These are phyloP conservation scores for Sphagnum tenellum DNA, from an alignment of 225 moss, liverwort and hornwort species.

Conservation along the genomic window DNA sequence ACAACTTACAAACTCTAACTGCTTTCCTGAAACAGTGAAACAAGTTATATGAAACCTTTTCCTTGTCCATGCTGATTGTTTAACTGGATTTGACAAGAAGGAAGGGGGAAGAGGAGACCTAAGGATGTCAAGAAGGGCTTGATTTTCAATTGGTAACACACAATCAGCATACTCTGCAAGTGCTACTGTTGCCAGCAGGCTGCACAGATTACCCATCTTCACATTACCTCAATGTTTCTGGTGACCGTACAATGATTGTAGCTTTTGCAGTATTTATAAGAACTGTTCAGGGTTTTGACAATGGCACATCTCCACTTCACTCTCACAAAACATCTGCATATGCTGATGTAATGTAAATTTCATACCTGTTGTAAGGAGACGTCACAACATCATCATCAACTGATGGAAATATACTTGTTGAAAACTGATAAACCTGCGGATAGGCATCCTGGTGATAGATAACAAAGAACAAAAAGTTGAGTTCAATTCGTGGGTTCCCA, in stretches of 20 bases:
- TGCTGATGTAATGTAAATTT: neutral
- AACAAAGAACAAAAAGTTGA: too few relatives aligned
- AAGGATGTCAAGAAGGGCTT: conserved; percentile 74
- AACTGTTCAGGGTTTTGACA: too few relatives aligned
- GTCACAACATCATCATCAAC: conserved; percentile 86
- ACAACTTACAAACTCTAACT: neutral
- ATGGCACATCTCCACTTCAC: neutral
- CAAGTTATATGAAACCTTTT: too few relatives aligned
- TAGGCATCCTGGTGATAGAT: conserved; percentile 51
- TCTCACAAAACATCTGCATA: neutral
- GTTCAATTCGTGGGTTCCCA: too few relatives aligned
- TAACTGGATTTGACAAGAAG: neutral
- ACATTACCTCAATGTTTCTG: too few relatives aligned
- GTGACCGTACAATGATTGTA: too few relatives aligned
- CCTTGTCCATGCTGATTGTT: too few relatives aligned
- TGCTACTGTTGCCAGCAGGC: conserved; percentile 58
- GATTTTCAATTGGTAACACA: conserved; percentile 87
- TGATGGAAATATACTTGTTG: conserved; percentile 76
- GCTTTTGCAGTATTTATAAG: too few relatives aligned
- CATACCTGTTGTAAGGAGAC: conserved; percentile 89
- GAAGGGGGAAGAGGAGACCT: conserved; percentile 17
- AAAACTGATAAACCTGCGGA: conserved; percentile 78
- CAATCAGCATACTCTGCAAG: conserved; percentile 88
- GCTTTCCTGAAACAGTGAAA: too few relatives aligned
- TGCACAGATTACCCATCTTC: conserved; percentile 9